Conservation (phyloP, 1,139 yeast genomes). For the Taiozyma onychis region DNA sequence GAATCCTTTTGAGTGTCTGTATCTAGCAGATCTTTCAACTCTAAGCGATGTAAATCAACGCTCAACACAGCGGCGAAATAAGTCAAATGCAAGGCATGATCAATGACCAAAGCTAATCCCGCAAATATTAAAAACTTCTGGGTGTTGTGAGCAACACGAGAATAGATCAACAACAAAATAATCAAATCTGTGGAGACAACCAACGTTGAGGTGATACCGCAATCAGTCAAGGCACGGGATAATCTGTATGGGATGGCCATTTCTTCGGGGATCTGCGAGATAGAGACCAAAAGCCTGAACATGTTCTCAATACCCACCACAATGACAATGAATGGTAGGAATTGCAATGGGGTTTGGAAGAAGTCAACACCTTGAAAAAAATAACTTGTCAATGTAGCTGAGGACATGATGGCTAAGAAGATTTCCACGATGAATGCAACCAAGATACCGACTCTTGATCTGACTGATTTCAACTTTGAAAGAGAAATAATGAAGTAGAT, state of each 20-base stretch:
- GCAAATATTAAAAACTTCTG: slow-evolving; percentile 37
- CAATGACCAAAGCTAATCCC: slow-evolving; percentile 42
- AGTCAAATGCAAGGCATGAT: slow-evolving; percentile 54
- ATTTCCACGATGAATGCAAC: slow-evolving; percentile 55
- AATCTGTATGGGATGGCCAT: slow-evolving; percentile 32
- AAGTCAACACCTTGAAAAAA: slow-evolving; percentile 29
- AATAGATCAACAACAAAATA: slow-evolving; percentile 23
- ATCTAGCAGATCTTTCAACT: slow-evolving; percentile 48
- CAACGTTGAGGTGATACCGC: slow-evolving; percentile 31
- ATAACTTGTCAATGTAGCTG: slow-evolving; percentile 45
- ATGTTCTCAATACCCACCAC: slow-evolving; percentile 40
- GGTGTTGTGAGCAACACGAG: slow-evolving; percentile 28
- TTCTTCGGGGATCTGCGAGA: slow-evolving; percentile 39
- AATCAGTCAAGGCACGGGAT: slow-evolving; percentile 29
- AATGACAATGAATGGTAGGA: slow-evolving; percentile 36
- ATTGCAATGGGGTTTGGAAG: slow-evolving; percentile 32
- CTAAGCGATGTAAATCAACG: slow-evolving; percentile 60
- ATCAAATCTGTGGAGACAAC: slow-evolving; percentile 25
- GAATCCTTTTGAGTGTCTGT: slow-evolving; percentile 6
- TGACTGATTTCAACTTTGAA: slow-evolving; percentile 47
- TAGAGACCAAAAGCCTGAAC: slow-evolving; percentile 36
- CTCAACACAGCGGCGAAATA: slow-evolving; percentile 59
- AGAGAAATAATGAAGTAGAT: slow-evolving; percentile 41
- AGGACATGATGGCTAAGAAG: slow-evolving; percentile 39
- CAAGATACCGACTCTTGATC: slow-evolving; percentile 55